Base-by-base conservation (phyloP, 768 basidiomycete genomes). In the Omphalotus guepiniiformis region DNA sequence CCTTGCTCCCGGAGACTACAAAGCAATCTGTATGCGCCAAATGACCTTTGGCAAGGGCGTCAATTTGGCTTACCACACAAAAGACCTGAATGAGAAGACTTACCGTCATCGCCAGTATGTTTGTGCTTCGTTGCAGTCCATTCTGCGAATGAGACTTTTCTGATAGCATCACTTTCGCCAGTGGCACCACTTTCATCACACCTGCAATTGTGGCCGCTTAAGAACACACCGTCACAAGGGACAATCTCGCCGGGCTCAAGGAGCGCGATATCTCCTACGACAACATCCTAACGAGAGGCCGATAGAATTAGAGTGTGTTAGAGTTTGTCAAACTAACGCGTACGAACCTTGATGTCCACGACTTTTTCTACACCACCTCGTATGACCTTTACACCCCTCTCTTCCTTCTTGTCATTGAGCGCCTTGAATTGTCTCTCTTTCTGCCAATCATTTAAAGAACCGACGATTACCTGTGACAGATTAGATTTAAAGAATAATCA, bases 121-220 rank as follows among this genome's bases (percentile, higher is more conserved):
- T 69, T 68, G 15, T 72, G 59, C 42, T 73, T 67, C 42, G 79
- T 65, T 6, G 72, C 73, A 26, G 89, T 55, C 54, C 87, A 86
- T 32, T 93, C 85, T 18, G 80, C 78, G 64, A 85, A 96, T 1
- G 87, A 55, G 15, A 82, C 61, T 66, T 99, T 99, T 63, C 83
- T 85, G 64, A 99, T 93, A 13, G 93, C 85, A 64, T 99, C 94
- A 6, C 88, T 89, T 70, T 99, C 96, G 54, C 95, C 96, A 0
- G 96, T 98, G 35, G 93, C 93, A 18, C 91, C 90, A 21, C 90
- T 92, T 64, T 98, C 96, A 59, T 99, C 96, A 62, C 94, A 97
- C 60, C 81, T 85, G 56, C 97, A 86, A 54, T 92, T 93, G 66
- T 98, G 91, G 18, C 96, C 95, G 6, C 79, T 72, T 23, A 99